Percentiles rank a stretch among this genome's conserved stretches.
Conservation (phyloP, 306 rosid genomes). For the Spatholobus suberectus region DNA sequence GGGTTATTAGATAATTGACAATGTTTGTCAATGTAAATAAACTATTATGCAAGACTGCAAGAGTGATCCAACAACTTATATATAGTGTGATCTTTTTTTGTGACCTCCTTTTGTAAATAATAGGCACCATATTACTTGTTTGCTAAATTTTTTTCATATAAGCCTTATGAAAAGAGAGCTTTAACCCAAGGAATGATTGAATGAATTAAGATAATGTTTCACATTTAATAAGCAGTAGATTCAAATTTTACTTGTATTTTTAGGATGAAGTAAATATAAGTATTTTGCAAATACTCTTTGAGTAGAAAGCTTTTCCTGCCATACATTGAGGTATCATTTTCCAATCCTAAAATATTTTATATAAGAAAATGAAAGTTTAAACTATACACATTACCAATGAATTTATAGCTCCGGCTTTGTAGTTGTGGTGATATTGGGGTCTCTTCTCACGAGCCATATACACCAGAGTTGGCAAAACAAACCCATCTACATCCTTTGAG, state of each 20-base stretch:
- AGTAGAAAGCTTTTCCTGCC: background rate
- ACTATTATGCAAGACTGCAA: background rate
- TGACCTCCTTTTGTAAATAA: background rate
- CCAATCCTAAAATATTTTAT: too few species aligned
- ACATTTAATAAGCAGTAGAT: too few species aligned
- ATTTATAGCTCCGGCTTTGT: constrained; percentile 87
- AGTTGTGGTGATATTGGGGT: constrained; percentile 64
- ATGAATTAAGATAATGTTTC: too few species aligned
- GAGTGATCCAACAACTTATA: too few species aligned
- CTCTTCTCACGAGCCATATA: constrained; percentile 85
- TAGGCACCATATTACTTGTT: background rate
- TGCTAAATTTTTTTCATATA: too few species aligned
- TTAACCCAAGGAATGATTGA: background rate
- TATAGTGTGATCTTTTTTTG: too few species aligned
- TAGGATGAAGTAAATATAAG: too few species aligned
- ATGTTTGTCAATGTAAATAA: background rate
- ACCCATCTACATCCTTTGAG: constrained; percentile 57
- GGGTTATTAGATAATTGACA: background rate
- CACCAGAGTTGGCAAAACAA: constrained; percentile 68
- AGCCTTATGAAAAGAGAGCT: background rate
- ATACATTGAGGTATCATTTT: too few species aligned
- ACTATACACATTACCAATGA: constrained; percentile 58
- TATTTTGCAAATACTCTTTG: too few species aligned
- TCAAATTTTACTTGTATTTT: too few species aligned
- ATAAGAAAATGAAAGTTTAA: background rate